Percentiles rank a stretch among this genome's conserved stretches.
phyloP scores from a whole-genome alignment of 495 filamentous ascomycete species.

The Neurospora sp. region DNA sequence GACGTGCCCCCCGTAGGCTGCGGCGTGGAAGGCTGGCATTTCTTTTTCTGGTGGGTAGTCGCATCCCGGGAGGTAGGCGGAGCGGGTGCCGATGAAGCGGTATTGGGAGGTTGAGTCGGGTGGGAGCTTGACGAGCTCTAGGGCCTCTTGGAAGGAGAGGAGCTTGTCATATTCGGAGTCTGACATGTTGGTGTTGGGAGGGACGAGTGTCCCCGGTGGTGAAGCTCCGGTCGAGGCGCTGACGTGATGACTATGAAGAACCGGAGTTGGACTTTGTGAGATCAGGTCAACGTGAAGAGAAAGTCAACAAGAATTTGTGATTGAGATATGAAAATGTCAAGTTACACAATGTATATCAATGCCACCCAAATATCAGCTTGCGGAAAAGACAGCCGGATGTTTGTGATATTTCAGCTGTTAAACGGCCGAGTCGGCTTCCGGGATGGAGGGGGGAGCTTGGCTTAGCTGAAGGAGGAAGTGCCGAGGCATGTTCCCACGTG shows the following conservation, averaged over 20 bases:
- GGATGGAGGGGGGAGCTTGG: conserved; percentile 2
- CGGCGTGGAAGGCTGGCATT: conserved; percentile 7
- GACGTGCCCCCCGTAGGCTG: conserved; percentile 56
- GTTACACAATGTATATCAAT: background rate
- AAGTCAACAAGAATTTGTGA: background rate
- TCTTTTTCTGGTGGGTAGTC: conserved; percentile 13
- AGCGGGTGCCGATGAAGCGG: conserved; percentile 30
- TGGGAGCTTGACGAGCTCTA: conserved; percentile 26
- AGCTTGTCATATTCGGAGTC: conserved; percentile 9
- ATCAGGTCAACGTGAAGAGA: background rate
- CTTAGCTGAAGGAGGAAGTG: background rate
- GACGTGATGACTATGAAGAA: background rate
- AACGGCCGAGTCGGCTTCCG: background rate
- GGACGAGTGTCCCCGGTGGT: background rate
- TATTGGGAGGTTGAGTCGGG: conserved; percentile 10
- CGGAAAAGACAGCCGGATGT: background rate
- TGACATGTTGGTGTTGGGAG: conserved; percentile 2
- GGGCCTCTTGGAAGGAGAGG: conserved; percentile 28
- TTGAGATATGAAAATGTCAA: background rate
- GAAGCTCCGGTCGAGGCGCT: background rate
- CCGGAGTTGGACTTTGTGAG: background rate
- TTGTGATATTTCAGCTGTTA: conserved; percentile 2
- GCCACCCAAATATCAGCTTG: background rate
- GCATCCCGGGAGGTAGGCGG: conserved; percentile 23
- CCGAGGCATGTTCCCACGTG: conserved; percentile 4